Evolutionary conservation across 208 protist species (phyloP).

Genomic region (Novymonas esmeraldas): DNA sequence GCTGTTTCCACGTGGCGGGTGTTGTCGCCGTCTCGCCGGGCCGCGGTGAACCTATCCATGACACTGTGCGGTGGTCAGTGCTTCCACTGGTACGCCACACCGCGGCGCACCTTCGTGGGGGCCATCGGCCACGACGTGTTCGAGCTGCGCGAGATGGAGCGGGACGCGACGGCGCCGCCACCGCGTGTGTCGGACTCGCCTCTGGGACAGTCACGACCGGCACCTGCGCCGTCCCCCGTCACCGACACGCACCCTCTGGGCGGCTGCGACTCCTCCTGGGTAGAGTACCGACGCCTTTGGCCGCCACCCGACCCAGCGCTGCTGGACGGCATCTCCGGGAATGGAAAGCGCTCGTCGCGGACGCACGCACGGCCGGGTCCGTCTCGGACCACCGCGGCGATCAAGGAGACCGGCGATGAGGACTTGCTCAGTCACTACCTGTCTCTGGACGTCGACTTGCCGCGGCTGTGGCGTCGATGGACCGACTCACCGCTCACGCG

Average conservation of each 20-base stretch:
- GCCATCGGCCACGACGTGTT: conserved; percentile 43
- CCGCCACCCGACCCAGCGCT: neutral
- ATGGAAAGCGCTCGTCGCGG: neutral
- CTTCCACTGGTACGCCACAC: conserved; percentile 70
- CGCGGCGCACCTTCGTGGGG: conserved; percentile 53
- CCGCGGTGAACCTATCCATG: conserved; percentile 47
- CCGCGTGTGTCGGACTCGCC: neutral
- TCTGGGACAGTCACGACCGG: neutral
- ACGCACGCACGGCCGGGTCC: neutral
- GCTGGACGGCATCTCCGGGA: too few relatives aligned
- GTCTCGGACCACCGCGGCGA: neutral
- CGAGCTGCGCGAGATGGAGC: conserved; percentile 45
- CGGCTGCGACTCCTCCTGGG: conserved; percentile 15
- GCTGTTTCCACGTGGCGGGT: conserved; percentile 25
- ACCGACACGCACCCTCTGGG: neutral
- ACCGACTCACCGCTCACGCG: conserved; percentile 46
- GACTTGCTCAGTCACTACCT: conserved; percentile 59
- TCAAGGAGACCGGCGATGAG: conserved; percentile 26
- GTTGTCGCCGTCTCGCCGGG: conserved; percentile 29
- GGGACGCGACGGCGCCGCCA: neutral
- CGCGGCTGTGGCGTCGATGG: conserved; percentile 57
- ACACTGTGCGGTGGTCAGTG: conserved; percentile 78
- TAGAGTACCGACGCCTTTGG: conserved; percentile 20
- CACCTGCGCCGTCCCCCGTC: neutral
- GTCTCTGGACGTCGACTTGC: conserved; percentile 67